These are phyloP conservation scores for Sequoiadendron giganteum DNA, from an alignment of 75 land plant species.

Conservation along the genomic window DNA sequence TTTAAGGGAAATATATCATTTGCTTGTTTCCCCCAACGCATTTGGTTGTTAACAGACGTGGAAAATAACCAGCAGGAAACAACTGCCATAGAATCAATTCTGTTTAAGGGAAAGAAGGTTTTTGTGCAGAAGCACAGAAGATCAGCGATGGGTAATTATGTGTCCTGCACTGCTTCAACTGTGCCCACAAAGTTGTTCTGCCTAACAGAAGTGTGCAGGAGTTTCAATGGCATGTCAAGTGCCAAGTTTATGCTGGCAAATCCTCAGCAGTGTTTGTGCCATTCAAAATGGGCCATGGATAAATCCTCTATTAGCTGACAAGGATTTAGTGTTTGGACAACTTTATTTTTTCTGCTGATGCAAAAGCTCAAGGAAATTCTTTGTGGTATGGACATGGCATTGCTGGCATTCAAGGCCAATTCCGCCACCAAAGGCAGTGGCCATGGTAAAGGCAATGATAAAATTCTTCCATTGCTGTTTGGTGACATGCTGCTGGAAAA, in stretches of 20 bases:
- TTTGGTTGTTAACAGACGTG: background rate
- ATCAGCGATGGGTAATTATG: constrained; percentile 37
- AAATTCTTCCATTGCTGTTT: constrained; percentile 10
- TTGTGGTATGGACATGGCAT: constrained; percentile 41
- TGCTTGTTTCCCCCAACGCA: too few species aligned
- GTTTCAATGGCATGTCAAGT: constrained; percentile 29
- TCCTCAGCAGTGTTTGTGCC: constrained; percentile 43
- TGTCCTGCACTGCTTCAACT: constrained; percentile 28
- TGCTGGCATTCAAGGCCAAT: constrained; percentile 33
- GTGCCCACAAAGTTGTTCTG: constrained; percentile 29
- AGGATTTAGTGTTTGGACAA: constrained; percentile 52
- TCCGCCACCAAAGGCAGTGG: constrained; percentile 14
- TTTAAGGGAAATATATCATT: too few species aligned
- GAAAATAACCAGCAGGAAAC: too few species aligned
- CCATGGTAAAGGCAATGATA: background rate
- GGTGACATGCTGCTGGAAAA: constrained; percentile 23
- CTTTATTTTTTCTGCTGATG: constrained; percentile 60
- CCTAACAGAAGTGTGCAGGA: constrained; percentile 20
- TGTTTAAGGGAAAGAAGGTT: too few species aligned
- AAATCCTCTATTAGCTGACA: constrained; percentile 47
- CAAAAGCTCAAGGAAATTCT: constrained; percentile 30
- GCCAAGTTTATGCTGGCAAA: constrained; percentile 63
- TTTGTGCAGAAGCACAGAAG: background rate
- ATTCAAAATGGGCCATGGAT: constrained; percentile 35
- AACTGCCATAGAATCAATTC: too few species aligned